Percentiles rank a stretch among this genome's conserved stretches.
phyloP scores from a whole-genome alignment of 106 monocot genomes.

The Triglochin maritima region DNA sequence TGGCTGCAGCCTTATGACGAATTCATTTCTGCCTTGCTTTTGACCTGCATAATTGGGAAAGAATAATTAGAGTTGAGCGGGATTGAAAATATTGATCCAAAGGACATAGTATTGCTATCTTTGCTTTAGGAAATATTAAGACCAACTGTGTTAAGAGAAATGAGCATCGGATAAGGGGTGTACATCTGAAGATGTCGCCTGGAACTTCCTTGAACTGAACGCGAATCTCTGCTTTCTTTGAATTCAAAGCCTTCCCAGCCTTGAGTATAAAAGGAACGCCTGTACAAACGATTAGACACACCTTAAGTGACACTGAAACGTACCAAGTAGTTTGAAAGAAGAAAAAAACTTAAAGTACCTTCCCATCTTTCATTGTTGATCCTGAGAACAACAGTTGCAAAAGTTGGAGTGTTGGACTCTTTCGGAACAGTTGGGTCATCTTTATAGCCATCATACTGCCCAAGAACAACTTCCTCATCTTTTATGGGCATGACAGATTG shows the following conservation, averaged over 20 bases:
- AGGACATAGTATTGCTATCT: neutral
- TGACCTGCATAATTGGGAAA: slow-evolving; percentile 30
- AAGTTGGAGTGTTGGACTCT: slow-evolving; percentile 91
- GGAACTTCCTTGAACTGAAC: slow-evolving; percentile 98
- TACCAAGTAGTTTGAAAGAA: neutral
- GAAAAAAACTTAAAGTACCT: slow-evolving; percentile 32
- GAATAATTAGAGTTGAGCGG: neutral
- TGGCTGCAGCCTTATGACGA: slow-evolving; percentile 84
- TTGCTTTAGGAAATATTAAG: neutral
- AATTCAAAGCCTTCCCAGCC: slow-evolving; percentile 93
- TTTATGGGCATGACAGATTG: slow-evolving; percentile 80
- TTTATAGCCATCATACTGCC: slow-evolving; percentile 89
- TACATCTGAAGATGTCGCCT: slow-evolving; percentile 90
- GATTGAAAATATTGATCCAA: neutral
- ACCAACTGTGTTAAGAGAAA: neutral
- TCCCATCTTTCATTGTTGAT: slow-evolving; percentile 99
- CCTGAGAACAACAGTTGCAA: slow-evolving; percentile 65
- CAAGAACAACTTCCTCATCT: slow-evolving; percentile 83
- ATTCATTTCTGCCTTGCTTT: slow-evolving; percentile 90
- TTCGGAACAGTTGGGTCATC: slow-evolving; percentile 84
- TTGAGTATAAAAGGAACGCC: slow-evolving; percentile 98
- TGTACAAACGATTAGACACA: slow-evolving; percentile 17
- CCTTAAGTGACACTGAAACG: neutral
- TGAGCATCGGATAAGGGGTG: neutral
- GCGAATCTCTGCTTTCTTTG: slow-evolving; percentile 89